Evolutionary conservation across 768 basidiomycete genomes (phyloP).

Genomic region (Suillus brevipes): DNA sequence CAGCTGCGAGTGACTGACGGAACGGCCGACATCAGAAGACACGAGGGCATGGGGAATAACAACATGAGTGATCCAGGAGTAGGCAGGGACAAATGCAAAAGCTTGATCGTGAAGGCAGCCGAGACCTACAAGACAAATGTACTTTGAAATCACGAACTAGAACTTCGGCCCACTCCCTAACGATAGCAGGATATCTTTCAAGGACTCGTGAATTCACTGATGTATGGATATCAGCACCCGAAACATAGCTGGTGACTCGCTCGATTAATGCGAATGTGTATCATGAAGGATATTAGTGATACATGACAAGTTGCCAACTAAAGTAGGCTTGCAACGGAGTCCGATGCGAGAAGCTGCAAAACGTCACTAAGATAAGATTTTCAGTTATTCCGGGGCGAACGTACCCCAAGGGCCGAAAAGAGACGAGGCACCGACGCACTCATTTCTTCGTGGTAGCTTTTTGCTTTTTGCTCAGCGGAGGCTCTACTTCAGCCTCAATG

Average conservation of each 20-base stretch:
- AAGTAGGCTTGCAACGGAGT: neutral
- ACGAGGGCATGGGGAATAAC: neutral
- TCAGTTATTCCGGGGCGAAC: neutral
- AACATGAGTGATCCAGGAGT: neutral
- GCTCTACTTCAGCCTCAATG: conserved; percentile 29
- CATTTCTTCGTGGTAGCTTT: conserved; percentile 6
- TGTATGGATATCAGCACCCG: neutral
- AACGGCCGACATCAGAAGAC: neutral
- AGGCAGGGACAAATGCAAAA: neutral
- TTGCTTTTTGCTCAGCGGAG: conserved; percentile 17
- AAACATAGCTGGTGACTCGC: neutral
- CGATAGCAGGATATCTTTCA: too few species aligned
- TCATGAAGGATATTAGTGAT: neutral
- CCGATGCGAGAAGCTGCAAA: neutral
- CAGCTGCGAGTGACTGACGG: neutral
- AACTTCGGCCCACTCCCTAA: too few species aligned
- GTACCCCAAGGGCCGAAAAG: neutral
- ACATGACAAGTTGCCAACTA: neutral
- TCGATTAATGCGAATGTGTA: neutral
- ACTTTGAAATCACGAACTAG: neutral
- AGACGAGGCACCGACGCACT: neutral
- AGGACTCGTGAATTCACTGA: neutral
- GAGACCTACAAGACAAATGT: neutral
- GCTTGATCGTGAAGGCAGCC: neutral
- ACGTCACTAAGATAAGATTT: neutral